phyloP scores from a whole-genome alignment of 2,329 filamentous ascomycete species.

The Bisporella sp. region DNA sequence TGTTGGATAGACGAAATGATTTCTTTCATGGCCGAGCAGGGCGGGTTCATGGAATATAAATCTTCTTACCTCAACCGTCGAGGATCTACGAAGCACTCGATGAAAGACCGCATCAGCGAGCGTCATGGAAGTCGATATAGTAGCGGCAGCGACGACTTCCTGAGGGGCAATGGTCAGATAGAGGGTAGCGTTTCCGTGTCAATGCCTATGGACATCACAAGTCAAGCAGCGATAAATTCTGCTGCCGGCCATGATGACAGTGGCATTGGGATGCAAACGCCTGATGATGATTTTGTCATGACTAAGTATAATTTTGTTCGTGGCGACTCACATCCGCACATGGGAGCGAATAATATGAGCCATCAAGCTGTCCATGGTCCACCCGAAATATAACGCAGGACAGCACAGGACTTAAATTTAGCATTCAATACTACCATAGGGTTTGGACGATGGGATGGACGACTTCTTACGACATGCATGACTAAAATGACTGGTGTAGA shows the following conservation, averaged over 20 bases:
- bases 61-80: constrained; percentile 21
- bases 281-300: constrained; percentile 57
- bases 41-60: constrained; percentile 71
- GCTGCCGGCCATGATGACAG: constrained; percentile 60
- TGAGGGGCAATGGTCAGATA: constrained; percentile 14
- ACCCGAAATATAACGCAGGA: too few species aligned
- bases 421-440: too few species aligned
- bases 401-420: too few species aligned
- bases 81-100: constrained; percentile 12
- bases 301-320: constrained; percentile 46
- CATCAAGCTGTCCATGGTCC: background rate
- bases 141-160: constrained; percentile 25
- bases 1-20: constrained; percentile 96
- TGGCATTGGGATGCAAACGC: constrained; percentile 64
- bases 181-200: constrained; percentile 10
- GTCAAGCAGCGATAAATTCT: constrained; percentile 38
- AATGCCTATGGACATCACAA: constrained; percentile 30
- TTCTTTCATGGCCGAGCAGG: constrained; percentile 80
- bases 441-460: background rate
- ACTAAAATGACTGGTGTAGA: constrained; percentile 19
- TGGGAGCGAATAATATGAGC: constrained; percentile 13
- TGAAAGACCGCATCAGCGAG: constrained; percentile 16
- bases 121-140: constrained; percentile 24
- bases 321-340: constrained; percentile 15
- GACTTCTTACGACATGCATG: constrained; percentile 16